A percentile compares a stretch with the other conserved stretches of the same genome.
Evolutionary conservation across 2,329 filamentous ascomycete species (phyloP).

Genomic region (Fusarium temperatum): DNA sequence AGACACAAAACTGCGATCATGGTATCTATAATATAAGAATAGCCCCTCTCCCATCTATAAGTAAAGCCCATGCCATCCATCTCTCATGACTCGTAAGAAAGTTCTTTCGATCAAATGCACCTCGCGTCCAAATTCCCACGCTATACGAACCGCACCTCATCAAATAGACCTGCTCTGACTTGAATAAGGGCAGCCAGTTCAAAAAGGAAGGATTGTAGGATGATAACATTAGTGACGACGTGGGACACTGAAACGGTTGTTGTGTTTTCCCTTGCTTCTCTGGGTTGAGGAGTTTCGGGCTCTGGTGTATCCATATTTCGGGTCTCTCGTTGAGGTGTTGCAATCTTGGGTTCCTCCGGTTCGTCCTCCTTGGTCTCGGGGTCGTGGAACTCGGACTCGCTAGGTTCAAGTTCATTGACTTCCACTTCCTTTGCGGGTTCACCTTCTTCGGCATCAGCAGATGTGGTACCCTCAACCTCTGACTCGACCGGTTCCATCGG

Average conservation of each 20-base stretch:
- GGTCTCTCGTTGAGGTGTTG: constrained; percentile 19
- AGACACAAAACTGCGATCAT: constrained; percentile 14
- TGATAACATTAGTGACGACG: constrained; percentile 80
- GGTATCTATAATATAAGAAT: constrained; percentile 21
- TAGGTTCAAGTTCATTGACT: not conserved
- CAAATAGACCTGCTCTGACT: constrained; percentile 77
- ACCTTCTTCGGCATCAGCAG: not conserved
- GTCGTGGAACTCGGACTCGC: not conserved
- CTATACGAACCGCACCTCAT: constrained; percentile 72
- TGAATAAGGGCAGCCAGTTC: constrained; percentile 80
- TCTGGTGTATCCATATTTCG: constrained; percentile 11
- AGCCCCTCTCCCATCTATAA: constrained; percentile 23
- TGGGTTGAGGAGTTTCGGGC: constrained; percentile 30
- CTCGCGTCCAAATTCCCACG: not conserved
- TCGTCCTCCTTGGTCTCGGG: not conserved
- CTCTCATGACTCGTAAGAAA: constrained; percentile 42
- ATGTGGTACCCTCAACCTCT: not conserved
- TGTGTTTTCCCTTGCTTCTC: constrained; percentile 31
- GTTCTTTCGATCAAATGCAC: constrained; percentile 15
- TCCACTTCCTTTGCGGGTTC: not conserved
- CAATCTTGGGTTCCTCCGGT: not conserved
- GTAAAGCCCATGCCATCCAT: constrained; percentile 28
- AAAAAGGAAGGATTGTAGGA: constrained; percentile 81
- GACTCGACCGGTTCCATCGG: not conserved
- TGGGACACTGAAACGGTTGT: constrained; percentile 75